Percentiles rank a stretch among this genome's conserved stretches.
phyloP scores from a whole-genome alignment of 805 yeast genomes.

The Kodamaea fukazawae region DNA sequence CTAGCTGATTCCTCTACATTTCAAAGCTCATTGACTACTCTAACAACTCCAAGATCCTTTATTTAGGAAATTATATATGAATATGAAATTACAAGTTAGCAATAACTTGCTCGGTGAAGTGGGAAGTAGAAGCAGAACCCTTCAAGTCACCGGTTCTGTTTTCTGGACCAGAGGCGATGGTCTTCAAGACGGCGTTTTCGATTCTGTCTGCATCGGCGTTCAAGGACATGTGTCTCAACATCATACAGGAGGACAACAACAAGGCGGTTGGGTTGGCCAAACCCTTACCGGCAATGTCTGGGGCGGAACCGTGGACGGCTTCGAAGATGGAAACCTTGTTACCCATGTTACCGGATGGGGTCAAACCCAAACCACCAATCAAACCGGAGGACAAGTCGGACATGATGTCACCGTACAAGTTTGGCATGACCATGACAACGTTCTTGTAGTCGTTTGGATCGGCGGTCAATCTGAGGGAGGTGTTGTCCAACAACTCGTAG shows the following conservation, averaged over 20 bases:
- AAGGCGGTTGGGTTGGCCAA: conserved; percentile 98
- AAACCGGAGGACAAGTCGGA: conserved; percentile 97
- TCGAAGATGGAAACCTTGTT: conserved; percentile 96
- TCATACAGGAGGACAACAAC: conserved; percentile 93
- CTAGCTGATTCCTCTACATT: no score
- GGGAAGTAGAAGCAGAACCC: conserved; percentile 85
- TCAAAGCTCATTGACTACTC: no score
- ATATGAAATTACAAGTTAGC: conserved; percentile 51
- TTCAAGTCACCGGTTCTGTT: conserved; percentile 96
- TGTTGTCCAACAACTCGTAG: conserved; percentile 91
- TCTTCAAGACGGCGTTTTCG: conserved; percentile 79
- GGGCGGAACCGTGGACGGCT: conserved; percentile 99
- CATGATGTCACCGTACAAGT: conserved; percentile 98
- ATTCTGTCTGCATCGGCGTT: conserved; percentile 77
- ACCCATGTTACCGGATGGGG: conserved; percentile 99
- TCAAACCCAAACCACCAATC: conserved; percentile 97
- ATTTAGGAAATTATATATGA: background rate
- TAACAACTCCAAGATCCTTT: background rate
- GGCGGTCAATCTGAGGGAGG: conserved; percentile 84
- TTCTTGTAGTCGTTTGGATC: conserved; percentile 86
- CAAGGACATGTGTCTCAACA: conserved; percentile 98
- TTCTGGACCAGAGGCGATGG: conserved; percentile 94
- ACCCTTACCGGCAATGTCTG: conserved; percentile 98
- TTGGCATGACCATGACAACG: conserved; percentile 97
- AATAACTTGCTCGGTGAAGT: conserved; percentile 91